A percentile compares a stretch with the other conserved stretches of the same genome.
Conservation (phyloP, 1,284 basidiomycete genomes). For the Lentinus polychrous region DNA sequence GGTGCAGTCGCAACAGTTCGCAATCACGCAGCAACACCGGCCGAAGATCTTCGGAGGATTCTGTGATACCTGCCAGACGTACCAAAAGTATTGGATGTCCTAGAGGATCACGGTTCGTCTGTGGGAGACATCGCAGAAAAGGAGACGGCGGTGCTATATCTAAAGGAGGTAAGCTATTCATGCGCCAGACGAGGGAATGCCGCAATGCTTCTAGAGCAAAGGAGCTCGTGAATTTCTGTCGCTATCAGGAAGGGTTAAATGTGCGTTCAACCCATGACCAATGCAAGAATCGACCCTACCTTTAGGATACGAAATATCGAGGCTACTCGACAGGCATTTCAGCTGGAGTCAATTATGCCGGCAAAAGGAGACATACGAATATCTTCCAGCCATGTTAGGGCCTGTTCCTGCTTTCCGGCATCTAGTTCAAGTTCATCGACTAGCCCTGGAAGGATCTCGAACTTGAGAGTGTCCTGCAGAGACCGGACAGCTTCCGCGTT, state of each 20-base stretch:
- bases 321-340: conserved; percentile 29
- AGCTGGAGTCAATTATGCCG: conserved; percentile 2
- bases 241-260: conserved; percentile 37
- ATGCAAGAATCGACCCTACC: conserved; percentile 31
- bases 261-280: conserved; percentile 11
- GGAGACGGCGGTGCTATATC: conserved; percentile 21
- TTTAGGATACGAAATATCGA: conserved; percentile 60
- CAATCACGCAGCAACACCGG: conserved; percentile 38
- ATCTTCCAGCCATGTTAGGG: conserved; percentile 56
- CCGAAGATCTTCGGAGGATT: conserved; percentile 31
- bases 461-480: conserved; percentile 43
- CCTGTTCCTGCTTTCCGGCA: conserved; percentile 39
- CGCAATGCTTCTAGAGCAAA: conserved; percentile 57
- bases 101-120: conserved; percentile 45
- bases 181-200: conserved; percentile 51
- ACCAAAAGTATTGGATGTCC: conserved; percentile 56
- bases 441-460: conserved; percentile 53
- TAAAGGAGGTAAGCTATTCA: conserved; percentile 38
- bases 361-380: conserved; percentile 23
- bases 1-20: conserved; percentile 49
- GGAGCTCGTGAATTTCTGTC: conserved; percentile 57
- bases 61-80: conserved; percentile 30
- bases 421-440: conserved; percentile 48
- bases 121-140: conserved; percentile 44
- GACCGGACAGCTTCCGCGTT: conserved; percentile 38